Evolutionary conservation across 176 grass and related monocot species (phyloP).

Genomic region (Hordeum vulgare): MorexV3_pseudomolecules_assembly NC_058518.1:79983513-79984012

Average conservation of each 20-base stretch:
- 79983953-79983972: neutral
- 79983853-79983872: too few relatives aligned
- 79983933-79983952: neutral
- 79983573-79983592: too few relatives aligned
- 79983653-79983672: neutral
- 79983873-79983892: neutral
- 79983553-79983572: too few relatives aligned
- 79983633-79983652: neutral
- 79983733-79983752: neutral
- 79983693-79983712: neutral
- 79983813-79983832: neutral
- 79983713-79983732: neutral
- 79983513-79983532: too few relatives aligned
- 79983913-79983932: neutral
- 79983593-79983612: too few relatives aligned
- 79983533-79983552: too few relatives aligned
- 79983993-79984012: neutral
- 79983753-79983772: neutral
- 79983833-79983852: neutral
- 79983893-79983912: neutral
- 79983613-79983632: too few relatives aligned
- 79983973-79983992: neutral
- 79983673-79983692: neutral
- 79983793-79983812: neutral
- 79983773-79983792: neutral